Evolutionary conservation across 1,284 basidiomycete species (phyloP).

Genomic region (Tylopilus sp.): DNA sequence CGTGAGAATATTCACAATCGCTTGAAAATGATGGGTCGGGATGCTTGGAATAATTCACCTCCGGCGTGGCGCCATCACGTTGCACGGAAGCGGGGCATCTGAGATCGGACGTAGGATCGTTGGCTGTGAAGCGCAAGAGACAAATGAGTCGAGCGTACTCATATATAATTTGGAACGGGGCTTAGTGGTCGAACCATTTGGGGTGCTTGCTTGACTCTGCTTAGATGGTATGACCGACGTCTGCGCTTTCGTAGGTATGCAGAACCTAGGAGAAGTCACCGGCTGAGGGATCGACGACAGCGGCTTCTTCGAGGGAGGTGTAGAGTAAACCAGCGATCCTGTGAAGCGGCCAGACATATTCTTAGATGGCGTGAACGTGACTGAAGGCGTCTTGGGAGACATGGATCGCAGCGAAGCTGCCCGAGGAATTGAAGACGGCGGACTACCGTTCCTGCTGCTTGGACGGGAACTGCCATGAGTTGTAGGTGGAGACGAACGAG

Average conservation of each 20-base stretch:
- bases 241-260: slow-evolving; percentile 20
- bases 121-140: slow-evolving; percentile 37
- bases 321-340: slow-evolving; percentile 24
- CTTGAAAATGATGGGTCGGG: slow-evolving; percentile 9
- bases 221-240: slow-evolving; percentile 21
- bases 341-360: slow-evolving; percentile 20
- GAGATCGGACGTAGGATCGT: slow-evolving; percentile 36
- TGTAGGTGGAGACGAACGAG: slow-evolving; percentile 19
- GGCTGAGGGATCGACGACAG: slow-evolving; percentile 54
- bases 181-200: slow-evolving; percentile 58
- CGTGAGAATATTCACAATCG: slow-evolving; percentile 26
- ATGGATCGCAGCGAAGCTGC: slow-evolving; percentile 36
- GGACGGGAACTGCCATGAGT: slow-evolving; percentile 6
- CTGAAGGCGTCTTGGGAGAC: slow-evolving; percentile 27
- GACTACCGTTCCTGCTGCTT: slow-evolving; percentile 20
- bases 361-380: slow-evolving; percentile 25
- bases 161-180: slow-evolving; percentile 40
- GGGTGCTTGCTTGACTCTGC: slow-evolving; percentile 32
- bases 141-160: slow-evolving; percentile 56
- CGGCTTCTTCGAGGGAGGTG: slow-evolving; percentile 48
- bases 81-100: slow-evolving; percentile 25
- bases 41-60: slow-evolving; percentile 18
- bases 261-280: slow-evolving; percentile 37
- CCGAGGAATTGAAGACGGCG: slow-evolving; percentile 55
- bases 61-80: slow-evolving; percentile 24